Conservation (phyloP, 2,329 filamentous ascomycete species). For the Aspergillus costaricaensis region DNA sequence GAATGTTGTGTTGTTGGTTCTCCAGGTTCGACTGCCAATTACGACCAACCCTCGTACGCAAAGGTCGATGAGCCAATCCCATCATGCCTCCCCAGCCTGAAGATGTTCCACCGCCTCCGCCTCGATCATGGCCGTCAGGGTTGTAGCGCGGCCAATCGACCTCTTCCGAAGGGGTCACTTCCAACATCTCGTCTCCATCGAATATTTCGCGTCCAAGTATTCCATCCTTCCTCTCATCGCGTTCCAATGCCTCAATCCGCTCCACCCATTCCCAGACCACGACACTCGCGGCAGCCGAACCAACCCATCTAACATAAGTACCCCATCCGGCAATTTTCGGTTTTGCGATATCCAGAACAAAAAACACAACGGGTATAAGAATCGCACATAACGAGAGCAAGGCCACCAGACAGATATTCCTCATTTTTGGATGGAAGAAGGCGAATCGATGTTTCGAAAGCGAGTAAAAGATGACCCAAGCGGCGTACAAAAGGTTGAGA, state of each 20-base stretch:
- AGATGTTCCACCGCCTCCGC: constrained; percentile 37
- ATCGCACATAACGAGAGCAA: constrained; percentile 77
- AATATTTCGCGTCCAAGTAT: constrained; percentile 89
- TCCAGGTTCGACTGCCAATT: constrained; percentile 19
- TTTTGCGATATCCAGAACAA: constrained; percentile 85
- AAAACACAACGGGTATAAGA: constrained; percentile 87
- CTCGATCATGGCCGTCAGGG: constrained; percentile 41
- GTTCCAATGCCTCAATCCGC: constrained; percentile 85
- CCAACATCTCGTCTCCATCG: constrained; percentile 90
- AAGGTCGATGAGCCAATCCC: constrained; percentile 37
- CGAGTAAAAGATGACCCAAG: constrained; percentile 91
- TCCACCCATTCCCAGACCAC: constrained; percentile 99
- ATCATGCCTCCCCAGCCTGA: constrained; percentile 45
- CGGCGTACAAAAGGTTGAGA: constrained; percentile 82
- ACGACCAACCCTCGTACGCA: constrained; percentile 37
- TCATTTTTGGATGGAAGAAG: constrained; percentile 88
- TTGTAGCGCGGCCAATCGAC: constrained; percentile 49
- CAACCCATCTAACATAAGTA: constrained; percentile 96
- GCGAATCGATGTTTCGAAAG: constrained; percentile 89
- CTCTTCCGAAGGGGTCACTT: constrained; percentile 63
- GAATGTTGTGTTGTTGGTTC: constrained; percentile 17
- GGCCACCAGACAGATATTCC: constrained; percentile 81
- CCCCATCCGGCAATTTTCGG: constrained; percentile 88
- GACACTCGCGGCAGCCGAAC: constrained; percentile 89
- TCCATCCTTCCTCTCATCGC: constrained; percentile 91